Evolutionary conservation across 2,329 filamentous ascomycete genomes (phyloP), one percentile per base, ranked within the genome.

Genomic region (Colletotrichum truncatum): DNA sequence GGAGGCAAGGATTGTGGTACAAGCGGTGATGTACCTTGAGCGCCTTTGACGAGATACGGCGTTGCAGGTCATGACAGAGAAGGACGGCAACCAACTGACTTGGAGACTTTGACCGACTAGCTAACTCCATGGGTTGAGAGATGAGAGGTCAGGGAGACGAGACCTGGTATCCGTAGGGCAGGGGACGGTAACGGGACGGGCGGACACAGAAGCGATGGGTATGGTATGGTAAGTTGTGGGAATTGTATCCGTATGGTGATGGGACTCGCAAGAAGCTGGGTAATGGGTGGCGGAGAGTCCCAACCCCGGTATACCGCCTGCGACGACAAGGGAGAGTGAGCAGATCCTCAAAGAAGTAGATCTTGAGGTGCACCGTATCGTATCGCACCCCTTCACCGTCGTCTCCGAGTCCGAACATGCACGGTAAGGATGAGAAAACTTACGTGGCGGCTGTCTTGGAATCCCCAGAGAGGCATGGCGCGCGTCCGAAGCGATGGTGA

Each of bases 1-100:
- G 57, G 34, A 45, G 45, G 36, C 58, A 66, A 64, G 63, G 58
- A 38, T 64, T 14, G 38, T 59, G 58, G 51, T 39, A 48, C 54
- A 57, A 30, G 54, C 41, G 54, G 28, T 14, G 12, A 46, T 8
- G 39, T 34, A 36, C 41, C 54, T 48, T 34, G 18, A 10, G 26
- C 28, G 25, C 30, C 34, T 49, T 53, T 49, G 30, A 38, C 46
- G 60, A 59, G 26, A 61, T 54, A 30, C 41, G 39, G 39, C 62
- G 48, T 63, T 11, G 39, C 21, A 36, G 41, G 28, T n/a, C 11
- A 34, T 4, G 30, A 23, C 28, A 30, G 48, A 30, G 23, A 54
- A 39, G 30, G 53, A 43, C 14, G 45, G 16, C 26, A 43, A 43
- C 38, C 11, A 16, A 51, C 30, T 36, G 48, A 51, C 48, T 36